A percentile compares a stretch with the other conserved stretches of the same genome.
phyloP scores from a whole-genome alignment of 352 stramenopile genomes.

The Phytopythium cucurbitacearum region DNA sequence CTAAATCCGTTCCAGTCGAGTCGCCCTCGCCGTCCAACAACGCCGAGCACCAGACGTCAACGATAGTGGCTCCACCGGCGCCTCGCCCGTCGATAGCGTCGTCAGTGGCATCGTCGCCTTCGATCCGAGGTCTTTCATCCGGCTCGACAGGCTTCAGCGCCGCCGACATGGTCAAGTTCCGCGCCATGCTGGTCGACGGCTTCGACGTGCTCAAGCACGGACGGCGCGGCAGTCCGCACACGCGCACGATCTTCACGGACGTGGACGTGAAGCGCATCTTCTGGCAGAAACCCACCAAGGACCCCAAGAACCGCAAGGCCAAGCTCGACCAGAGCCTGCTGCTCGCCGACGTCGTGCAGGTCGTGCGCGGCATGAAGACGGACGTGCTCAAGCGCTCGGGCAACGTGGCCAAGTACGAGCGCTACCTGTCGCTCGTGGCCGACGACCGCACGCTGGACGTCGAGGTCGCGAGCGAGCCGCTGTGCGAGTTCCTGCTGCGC shows the following conservation, averaged over 20 bases:
- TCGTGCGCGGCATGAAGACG: slow-evolving; percentile 76
- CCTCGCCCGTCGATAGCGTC: too few relatives aligned
- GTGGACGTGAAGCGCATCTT: slow-evolving; percentile 77
- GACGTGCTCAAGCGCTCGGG: slow-evolving; percentile 73
- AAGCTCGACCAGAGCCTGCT: slow-evolving; percentile 71
- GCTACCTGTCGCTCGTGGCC: slow-evolving; percentile 69
- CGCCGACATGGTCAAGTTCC: slow-evolving; percentile 53
- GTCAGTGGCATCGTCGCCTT: too few relatives aligned
- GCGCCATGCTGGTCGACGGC: slow-evolving; percentile 57
- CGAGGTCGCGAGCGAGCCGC: slow-evolving; percentile 44
- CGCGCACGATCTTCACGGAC: slow-evolving; percentile 64
- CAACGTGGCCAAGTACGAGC: slow-evolving; percentile 58
- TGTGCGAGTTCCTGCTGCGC: slow-evolving; percentile 51
- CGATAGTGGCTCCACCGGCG: background rate
- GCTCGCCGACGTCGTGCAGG: slow-evolving; percentile 59
- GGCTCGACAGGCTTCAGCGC: background rate
- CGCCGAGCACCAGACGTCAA: background rate
- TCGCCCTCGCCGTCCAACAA: background rate
- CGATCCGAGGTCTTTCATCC: too few relatives aligned
- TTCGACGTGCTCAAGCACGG: slow-evolving; percentile 77
- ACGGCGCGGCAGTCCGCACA: slow-evolving; percentile 56
- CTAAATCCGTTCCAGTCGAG: background rate
- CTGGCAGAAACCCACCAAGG: slow-evolving; percentile 68
- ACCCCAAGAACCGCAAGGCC: slow-evolving; percentile 55
- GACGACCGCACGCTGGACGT: slow-evolving; percentile 69